Evolutionary conservation across 345 rosid species (phyloP).

Genomic region (Salix purpurea): DNA sequence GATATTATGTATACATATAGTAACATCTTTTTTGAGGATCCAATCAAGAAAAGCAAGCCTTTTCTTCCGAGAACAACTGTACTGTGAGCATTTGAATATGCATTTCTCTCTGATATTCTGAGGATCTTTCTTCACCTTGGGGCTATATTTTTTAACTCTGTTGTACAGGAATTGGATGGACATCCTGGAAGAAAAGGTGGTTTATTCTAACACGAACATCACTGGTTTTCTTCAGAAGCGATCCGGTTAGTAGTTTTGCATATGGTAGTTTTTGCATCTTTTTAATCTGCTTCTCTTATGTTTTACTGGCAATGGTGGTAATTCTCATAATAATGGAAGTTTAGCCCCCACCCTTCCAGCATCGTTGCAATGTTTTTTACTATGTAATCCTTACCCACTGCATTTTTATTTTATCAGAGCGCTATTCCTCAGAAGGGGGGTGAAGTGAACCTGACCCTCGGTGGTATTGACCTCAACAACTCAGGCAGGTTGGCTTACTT

Average conservation of each 20-base stretch:
- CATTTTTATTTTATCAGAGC: slow-evolving; percentile 38
- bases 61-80: background rate
- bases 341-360: slow-evolving; percentile 1
- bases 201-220: slow-evolving; percentile 66
- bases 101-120: background rate
- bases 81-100: background rate
- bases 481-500: slow-evolving; percentile 99
- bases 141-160: background rate
- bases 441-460: slow-evolving; percentile 74
- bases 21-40: background rate
- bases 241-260: slow-evolving; percentile 51
- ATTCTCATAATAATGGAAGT: background rate
- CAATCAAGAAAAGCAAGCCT: background rate
- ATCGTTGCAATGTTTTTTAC: slow-evolving; percentile 1
- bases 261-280: slow-evolving; percentile 2
- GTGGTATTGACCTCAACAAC: slow-evolving; percentile 98
- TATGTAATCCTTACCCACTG: slow-evolving; percentile 5
- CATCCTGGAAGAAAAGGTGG: slow-evolving; percentile 80
- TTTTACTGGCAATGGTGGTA: background rate
- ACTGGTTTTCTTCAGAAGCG: slow-evolving; percentile 72
- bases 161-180: slow-evolving; percentile 69
- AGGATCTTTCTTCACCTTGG: background rate
- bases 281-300: background rate
- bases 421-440: slow-evolving; percentile 52
- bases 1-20: background rate